Conservation (phyloP, 495 filamentous ascomycete species). For the Penicillium cataractarum region DNA sequence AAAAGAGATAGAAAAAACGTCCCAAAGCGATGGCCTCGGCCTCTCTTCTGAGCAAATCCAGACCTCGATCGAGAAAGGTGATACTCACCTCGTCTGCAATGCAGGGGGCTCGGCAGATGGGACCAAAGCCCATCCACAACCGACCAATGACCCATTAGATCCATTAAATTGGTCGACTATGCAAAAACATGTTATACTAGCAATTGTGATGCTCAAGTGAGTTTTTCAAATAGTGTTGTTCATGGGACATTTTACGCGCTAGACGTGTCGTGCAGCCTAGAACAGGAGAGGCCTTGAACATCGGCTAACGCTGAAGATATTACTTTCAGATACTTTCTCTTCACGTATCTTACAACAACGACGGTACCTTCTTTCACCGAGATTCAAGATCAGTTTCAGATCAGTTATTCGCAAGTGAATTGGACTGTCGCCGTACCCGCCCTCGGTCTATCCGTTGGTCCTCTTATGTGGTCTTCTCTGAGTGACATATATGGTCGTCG, state of each 20-base stretch:
- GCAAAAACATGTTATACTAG: slow-evolving; percentile 56
- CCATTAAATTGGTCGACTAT: slow-evolving; percentile 58
- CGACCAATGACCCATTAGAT: slow-evolving; percentile 58
- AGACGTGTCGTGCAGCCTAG: neutral
- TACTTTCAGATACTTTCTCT: slow-evolving; percentile 58
- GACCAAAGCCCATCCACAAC: slow-evolving; percentile 50
- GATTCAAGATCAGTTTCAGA: slow-evolving; percentile 53
- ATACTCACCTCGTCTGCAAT: slow-evolving; percentile 17
- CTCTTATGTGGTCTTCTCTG: slow-evolving; percentile 60
- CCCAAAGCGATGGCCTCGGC: neutral
- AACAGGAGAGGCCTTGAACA: neutral
- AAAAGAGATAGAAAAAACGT: slow-evolving; percentile 6
- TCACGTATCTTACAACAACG: slow-evolving; percentile 66
- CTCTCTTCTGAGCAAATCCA: neutral
- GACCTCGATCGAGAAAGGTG: slow-evolving; percentile 10
- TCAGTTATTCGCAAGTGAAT: slow-evolving; percentile 57
- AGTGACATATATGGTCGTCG: slow-evolving; percentile 63
- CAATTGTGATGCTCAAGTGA: slow-evolving; percentile 62
- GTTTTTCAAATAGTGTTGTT: slow-evolving; percentile 3
- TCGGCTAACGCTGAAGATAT: neutral
- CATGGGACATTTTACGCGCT: neutral
- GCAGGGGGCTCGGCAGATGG: slow-evolving; percentile 33
- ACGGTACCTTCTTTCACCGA: slow-evolving; percentile 61
- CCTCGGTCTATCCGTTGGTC: slow-evolving; percentile 60
- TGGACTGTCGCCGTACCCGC: slow-evolving; percentile 68